Percentiles rank a stretch among this genome's conserved stretches.
Conservation (phyloP, 2,329 filamentous ascomycete genomes). For the Tricladium varicosporioides region DNA sequence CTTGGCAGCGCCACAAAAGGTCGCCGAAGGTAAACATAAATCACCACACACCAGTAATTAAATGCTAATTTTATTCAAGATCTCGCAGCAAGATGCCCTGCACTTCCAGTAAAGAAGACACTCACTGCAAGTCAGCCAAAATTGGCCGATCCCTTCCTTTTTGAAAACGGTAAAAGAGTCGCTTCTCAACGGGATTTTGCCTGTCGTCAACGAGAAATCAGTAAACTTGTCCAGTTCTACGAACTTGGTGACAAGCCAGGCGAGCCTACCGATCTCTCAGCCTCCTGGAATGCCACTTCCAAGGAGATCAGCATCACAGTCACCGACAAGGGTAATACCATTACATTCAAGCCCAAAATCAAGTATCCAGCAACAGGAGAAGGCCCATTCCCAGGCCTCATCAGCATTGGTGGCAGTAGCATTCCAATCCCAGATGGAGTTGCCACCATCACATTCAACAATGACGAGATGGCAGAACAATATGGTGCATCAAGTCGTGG, state of each 20-base stretch:
- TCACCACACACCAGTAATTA: neutral
- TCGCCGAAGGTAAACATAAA: neutral
- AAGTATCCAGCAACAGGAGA: slow-evolving; percentile 38
- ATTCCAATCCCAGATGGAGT: slow-evolving; percentile 47
- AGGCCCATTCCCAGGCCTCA: slow-evolving; percentile 50
- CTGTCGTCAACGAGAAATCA: slow-evolving; percentile 48
- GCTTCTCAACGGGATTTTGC: slow-evolving; percentile 44
- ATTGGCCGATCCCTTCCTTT: slow-evolving; percentile 14
- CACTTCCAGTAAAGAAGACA: neutral
- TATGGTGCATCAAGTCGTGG: slow-evolving; percentile 7
- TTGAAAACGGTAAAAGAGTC: slow-evolving; percentile 37
- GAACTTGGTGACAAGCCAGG: slow-evolving; percentile 48
- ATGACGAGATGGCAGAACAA: slow-evolving; percentile 55
- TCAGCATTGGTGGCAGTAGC: slow-evolving; percentile 51
- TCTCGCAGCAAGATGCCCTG: neutral
- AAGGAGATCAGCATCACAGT: slow-evolving; percentile 16
- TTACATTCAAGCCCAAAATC: slow-evolving; percentile 43
- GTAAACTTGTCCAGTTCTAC: slow-evolving; percentile 46
- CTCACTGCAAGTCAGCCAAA: slow-evolving; percentile 4
- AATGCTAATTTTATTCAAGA: neutral
- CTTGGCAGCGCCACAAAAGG: neutral
- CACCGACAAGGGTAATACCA: slow-evolving; percentile 41
- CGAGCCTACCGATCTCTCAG: slow-evolving; percentile 44
- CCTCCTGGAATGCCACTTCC: slow-evolving; percentile 42
- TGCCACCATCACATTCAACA: slow-evolving; percentile 51